These are phyloP conservation scores for Colletotrichum eleusines DNA, from an alignment of 2,329 filamentous ascomycete species.

Conservation along the genomic window DNA sequence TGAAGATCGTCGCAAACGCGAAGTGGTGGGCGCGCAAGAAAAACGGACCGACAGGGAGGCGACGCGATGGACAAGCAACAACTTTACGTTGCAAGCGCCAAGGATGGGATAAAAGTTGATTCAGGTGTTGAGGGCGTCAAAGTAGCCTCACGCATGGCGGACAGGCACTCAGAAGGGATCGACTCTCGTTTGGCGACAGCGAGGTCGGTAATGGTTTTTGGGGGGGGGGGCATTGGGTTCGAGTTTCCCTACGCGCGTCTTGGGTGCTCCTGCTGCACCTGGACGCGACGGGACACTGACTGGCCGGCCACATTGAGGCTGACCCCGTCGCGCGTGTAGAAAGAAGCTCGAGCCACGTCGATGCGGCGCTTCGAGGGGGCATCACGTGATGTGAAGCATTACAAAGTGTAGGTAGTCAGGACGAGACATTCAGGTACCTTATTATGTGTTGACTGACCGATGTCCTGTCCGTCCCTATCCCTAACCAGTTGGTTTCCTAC, in stretches of 20 bases:
- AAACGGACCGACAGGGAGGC: background rate
- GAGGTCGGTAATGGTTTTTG: slow-evolving; percentile 7
- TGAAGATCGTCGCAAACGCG: slow-evolving; percentile 23
- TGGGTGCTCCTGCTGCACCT: slow-evolving; percentile 22
- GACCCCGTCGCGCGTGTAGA: slow-evolving; percentile 5
- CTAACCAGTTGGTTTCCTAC: too few relatives aligned
- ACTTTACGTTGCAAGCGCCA: background rate
- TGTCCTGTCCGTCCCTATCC: too few relatives aligned
- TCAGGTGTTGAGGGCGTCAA: slow-evolving; percentile 10
- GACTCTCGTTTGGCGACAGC: slow-evolving; percentile 24
- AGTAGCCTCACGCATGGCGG: slow-evolving; percentile 29
- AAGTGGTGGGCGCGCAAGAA: slow-evolving; percentile 14
- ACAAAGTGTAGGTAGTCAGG: too few relatives aligned
- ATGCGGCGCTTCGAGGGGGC: background rate
- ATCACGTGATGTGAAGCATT: background rate
- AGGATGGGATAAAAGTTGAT: background rate
- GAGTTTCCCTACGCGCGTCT: slow-evolving; percentile 36
- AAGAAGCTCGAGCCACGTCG: slow-evolving; percentile 8
- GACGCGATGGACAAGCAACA: background rate
- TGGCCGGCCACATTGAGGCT: slow-evolving; percentile 16
- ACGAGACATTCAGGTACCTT: too few relatives aligned
- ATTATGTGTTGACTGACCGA: too few relatives aligned
- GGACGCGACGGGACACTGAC: slow-evolving; percentile 31
- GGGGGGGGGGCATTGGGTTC: background rate
- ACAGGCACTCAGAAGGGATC: slow-evolving; percentile 27